Evolutionary conservation across 2,329 filamentous ascomycete species (phyloP).

Genomic region (Graphilbum ipis-grandicollis): DNA sequence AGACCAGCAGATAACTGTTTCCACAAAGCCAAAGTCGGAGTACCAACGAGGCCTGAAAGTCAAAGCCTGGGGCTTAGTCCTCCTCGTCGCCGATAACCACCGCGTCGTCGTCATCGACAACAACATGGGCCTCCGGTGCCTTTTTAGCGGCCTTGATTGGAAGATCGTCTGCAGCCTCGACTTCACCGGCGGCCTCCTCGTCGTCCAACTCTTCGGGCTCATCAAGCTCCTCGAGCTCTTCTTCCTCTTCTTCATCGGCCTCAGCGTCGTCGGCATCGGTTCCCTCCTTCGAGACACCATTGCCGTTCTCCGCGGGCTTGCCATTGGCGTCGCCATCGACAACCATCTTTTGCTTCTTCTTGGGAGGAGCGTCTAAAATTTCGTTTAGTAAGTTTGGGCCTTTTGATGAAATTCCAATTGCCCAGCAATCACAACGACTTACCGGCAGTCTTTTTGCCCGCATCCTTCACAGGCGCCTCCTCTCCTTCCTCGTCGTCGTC

Average conservation of each 20-base stretch:
- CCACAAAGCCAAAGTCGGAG: no score
- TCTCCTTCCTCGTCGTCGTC: conserved; percentile 13
- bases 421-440: no score
- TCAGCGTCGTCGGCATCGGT: conserved; percentile 12
- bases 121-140: conserved; percentile 4
- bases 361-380: conserved; percentile 20
- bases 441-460: conserved; percentile 15
- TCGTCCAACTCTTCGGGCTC: conserved; percentile 14
- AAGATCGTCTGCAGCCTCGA: conserved; percentile 3
- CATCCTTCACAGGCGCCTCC: conserved; percentile 20
- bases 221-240: conserved; percentile 16
- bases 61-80: no score
- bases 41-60: no score
- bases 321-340: conserved; percentile 15
- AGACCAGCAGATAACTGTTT: no score
- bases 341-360: conserved; percentile 33
- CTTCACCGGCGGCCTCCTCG: no score
- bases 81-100: conserved; percentile 7
- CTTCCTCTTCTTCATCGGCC: conserved; percentile 14
- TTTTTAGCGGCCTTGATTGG: conserved; percentile 7
- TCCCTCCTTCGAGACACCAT: conserved; percentile 9
- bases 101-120: conserved; percentile 3
- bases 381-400: no score
- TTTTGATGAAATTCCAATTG: no score
- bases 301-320: conserved; percentile 13